phyloP scores from a whole-genome alignment of 176 grass and related monocot species.

The maize (Zea mays) region DNA sequence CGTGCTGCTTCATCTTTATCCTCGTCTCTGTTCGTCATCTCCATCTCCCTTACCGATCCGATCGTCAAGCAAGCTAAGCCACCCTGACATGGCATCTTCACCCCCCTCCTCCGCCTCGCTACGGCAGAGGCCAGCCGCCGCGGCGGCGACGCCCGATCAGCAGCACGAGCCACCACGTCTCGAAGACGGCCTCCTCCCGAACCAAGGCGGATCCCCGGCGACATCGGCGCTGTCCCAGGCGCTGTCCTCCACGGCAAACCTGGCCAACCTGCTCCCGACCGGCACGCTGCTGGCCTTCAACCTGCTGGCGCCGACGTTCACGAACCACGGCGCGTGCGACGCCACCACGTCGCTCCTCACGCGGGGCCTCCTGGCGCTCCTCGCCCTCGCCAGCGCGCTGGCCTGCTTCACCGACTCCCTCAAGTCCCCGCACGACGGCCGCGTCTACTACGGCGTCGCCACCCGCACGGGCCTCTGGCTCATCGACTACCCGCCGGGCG shows the following conservation, averaged over 20 bases:
- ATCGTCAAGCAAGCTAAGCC: too few relatives aligned
- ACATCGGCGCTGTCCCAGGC: constrained; percentile 49
- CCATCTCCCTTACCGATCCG: too few relatives aligned
- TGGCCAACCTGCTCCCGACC: constrained; percentile 80
- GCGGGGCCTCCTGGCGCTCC: constrained; percentile 40
- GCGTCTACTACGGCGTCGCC: constrained; percentile 73
- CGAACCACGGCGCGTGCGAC: constrained; percentile 82
- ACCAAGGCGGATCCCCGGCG: background rate
- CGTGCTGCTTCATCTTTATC: too few relatives aligned
- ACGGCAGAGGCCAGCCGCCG: too few relatives aligned
- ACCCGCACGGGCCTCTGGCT: constrained; percentile 69
- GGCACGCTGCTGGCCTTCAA: constrained; percentile 88
- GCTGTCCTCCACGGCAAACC: constrained; percentile 54
- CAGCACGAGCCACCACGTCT: too few relatives aligned
- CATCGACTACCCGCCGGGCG: constrained; percentile 52
- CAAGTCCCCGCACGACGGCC: constrained; percentile 32
- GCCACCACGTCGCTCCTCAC: constrained; percentile 46
- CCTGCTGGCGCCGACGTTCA: constrained; percentile 73
- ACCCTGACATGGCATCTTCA: too few relatives aligned
- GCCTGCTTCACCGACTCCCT: constrained; percentile 80
- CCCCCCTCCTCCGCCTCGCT: too few relatives aligned
- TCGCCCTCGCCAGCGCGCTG: constrained; percentile 57
- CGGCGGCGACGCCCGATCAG: too few relatives aligned
- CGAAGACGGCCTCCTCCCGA: background rate
- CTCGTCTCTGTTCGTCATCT: too few relatives aligned